Evolutionary conservation across 106 monocot species (phyloP).

Genomic region (Hemerocallis citrina): DNA sequence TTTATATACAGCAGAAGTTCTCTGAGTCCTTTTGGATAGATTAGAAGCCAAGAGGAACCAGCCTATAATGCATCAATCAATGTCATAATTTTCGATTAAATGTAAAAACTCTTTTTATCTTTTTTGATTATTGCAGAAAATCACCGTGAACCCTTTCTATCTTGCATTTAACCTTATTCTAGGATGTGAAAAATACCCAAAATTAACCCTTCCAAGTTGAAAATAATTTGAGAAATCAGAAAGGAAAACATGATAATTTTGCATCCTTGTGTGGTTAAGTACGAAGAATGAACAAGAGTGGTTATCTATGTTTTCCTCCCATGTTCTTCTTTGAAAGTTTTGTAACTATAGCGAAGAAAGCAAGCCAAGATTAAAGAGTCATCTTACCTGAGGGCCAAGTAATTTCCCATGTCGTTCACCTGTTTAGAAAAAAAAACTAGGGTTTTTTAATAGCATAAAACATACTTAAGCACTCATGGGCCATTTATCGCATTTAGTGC

Average conservation of each 20-base stretch:
- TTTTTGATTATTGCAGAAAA: too few species aligned
- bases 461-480: too few species aligned
- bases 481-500: too few species aligned
- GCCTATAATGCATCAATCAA: slow-evolving; percentile 12
- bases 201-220: too few species aligned
- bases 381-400: slow-evolving; percentile 46
- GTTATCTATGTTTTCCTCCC: neutral
- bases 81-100: neutral
- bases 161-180: too few species aligned
- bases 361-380: neutral
- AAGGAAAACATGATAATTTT: neutral
- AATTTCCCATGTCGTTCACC: slow-evolving; percentile 19
- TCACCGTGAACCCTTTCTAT: too few species aligned
- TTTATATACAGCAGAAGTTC: slow-evolving; percentile 34
- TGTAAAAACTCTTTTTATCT: too few species aligned
- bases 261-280: neutral
- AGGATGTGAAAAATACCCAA: too few species aligned
- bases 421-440: neutral
- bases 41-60: slow-evolving; percentile 24
- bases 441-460: too few species aligned
- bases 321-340: too few species aligned
- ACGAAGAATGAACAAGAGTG: neutral
- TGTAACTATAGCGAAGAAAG: too few species aligned
- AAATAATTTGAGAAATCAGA: neutral
- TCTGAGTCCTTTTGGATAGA: slow-evolving; percentile 30